These are phyloP conservation scores for Ceratocystis albifundus DNA, from an alignment of 2,329 filamentous ascomycete species.

Conservation along the genomic window DNA sequence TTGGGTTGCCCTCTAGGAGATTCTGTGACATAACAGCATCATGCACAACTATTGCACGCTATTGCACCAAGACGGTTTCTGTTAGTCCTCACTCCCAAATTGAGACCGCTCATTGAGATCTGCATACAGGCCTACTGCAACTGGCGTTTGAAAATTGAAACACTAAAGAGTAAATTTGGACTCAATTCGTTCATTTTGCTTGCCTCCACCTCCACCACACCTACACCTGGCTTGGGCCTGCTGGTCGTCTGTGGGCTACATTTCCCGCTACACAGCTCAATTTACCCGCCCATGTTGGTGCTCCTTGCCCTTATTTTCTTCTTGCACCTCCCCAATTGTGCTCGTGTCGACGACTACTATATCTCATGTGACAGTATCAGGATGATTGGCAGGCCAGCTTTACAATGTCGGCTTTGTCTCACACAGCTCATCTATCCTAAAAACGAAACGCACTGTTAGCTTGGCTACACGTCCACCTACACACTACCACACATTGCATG, in stretches of 20 bases:
- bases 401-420: not conserved
- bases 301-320: not conserved
- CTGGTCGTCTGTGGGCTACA: no score
- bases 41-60: not conserved
- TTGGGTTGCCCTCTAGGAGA: not conserved
- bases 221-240: not conserved
- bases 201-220: no score
- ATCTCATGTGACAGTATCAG: not conserved
- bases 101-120: not conserved
- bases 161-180: not conserved
- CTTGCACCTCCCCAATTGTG: not conserved
- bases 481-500: no score
- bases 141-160: slow-evolving; percentile 4
- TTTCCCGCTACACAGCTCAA: not conserved
- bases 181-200: not conserved
- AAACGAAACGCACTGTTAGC: not conserved
- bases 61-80: not conserved
- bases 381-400: not conserved
- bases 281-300: not conserved
- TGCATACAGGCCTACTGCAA: not conserved
- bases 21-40: not conserved
- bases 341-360: not conserved
- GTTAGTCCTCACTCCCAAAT: not conserved
- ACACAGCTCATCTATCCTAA: not conserved
- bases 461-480: not conserved